Conservation (phyloP, 208 protist species). For the Trypanosoma conorhini region DNA sequence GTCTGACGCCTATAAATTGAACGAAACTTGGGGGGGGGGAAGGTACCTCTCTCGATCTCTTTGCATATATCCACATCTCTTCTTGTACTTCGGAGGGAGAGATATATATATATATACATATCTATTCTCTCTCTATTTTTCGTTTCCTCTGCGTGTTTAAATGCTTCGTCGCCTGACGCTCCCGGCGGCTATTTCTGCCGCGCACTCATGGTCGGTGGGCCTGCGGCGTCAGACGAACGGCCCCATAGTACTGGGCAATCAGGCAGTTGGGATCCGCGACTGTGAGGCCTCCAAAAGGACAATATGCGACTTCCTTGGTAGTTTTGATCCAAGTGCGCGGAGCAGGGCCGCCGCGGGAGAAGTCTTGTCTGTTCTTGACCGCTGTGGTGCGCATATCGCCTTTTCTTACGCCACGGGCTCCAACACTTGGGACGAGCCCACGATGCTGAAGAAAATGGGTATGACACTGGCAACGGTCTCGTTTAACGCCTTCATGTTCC, state of each 20-base stretch:
- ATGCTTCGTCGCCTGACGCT: neutral
- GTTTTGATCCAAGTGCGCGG: slow-evolving; percentile 12
- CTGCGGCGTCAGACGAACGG: neutral
- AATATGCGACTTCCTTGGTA: slow-evolving; percentile 28
- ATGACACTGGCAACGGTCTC: slow-evolving; percentile 43
- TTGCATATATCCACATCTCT: no score
- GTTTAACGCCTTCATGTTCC: slow-evolving; percentile 57
- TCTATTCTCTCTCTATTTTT: slow-evolving; percentile 12
- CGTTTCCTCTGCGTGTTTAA: slow-evolving; percentile 1
- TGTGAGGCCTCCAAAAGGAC: slow-evolving; percentile 6
- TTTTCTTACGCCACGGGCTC: slow-evolving; percentile 23
- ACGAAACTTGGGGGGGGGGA: no score
- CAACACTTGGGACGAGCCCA: neutral
- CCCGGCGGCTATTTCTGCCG: neutral
- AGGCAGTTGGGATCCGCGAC: slow-evolving; percentile 17
- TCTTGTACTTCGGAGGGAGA: no score
- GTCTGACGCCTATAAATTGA: no score
- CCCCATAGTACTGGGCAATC: slow-evolving; percentile 22
- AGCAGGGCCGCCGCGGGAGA: slow-evolving; percentile 34
- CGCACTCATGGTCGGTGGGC: neutral
- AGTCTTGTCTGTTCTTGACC: slow-evolving; percentile 37
- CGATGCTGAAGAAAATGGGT: neutral
- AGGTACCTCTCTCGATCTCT: no score
- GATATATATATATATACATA: slow-evolving; percentile 19
- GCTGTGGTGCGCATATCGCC: slow-evolving; percentile 7